A percentile compares a stretch with the other conserved stretches of the same genome.
These are phyloP conservation scores for Penicillium palitans DNA, from an alignment of 2,329 filamentous ascomycete genomes.

Conservation along the genomic window DNA sequence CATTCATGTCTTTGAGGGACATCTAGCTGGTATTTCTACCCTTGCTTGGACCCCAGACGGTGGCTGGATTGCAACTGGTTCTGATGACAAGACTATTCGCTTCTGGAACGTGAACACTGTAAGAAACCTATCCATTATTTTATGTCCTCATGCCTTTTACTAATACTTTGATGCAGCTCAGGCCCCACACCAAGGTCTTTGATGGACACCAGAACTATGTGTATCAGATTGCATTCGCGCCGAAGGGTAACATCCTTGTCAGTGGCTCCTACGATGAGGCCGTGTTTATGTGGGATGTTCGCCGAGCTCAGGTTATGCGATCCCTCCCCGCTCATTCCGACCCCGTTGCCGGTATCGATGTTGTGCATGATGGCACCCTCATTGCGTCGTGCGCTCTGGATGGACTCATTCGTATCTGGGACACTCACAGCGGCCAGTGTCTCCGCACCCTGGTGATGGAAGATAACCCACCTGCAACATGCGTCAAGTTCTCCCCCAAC, in stretches of 20 bases:
- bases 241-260: conserved; percentile 94
- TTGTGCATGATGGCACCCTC: conserved; percentile 86
- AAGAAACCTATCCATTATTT: conserved; percentile 12
- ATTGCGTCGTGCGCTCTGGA: conserved; percentile 91
- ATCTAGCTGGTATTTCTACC: conserved; percentile 88
- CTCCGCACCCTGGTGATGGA: conserved; percentile 93
- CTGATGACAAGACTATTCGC: conserved; percentile 93
- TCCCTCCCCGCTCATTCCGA: conserved; percentile 92
- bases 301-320: conserved; percentile 82
- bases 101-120: conserved; percentile 74
- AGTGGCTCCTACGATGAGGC: conserved; percentile 97
- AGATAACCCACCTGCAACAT: conserved; percentile 86
- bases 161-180: conserved; percentile 41
- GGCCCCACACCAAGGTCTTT: conserved; percentile 61
- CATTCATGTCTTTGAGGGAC: conserved; percentile 86
- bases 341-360: conserved; percentile 89
- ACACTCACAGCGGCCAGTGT: conserved; percentile 92
- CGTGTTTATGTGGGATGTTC: conserved; percentile 94
- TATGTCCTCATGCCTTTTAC: background rate
- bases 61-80: conserved; percentile 81
- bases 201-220: conserved; percentile 95
- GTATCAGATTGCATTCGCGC: conserved; percentile 91
- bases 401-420: conserved; percentile 91
- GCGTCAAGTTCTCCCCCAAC: conserved; percentile 90
- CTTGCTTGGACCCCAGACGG: conserved; percentile 94